Base-by-base conservation (phyloP, 768 basidiomycete species). In the Pulveroboletus ravenelii region DNA sequence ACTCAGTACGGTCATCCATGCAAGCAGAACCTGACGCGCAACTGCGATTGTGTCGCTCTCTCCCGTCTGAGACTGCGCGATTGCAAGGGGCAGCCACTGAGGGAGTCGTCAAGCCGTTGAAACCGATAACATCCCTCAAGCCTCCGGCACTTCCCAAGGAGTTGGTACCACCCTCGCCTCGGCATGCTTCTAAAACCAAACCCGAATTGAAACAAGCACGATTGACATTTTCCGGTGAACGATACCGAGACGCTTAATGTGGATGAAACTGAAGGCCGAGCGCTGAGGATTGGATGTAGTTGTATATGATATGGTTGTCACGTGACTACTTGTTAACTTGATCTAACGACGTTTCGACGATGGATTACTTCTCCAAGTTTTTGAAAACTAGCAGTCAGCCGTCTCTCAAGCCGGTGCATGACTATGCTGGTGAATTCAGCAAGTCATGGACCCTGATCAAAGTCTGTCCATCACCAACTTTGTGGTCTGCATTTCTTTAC, bases 291-390 rank as follows among this genome's bases (percentile, higher is more conserved):
- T n/a, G n/a, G 25, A 43, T 30, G 46, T 50, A 39, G 25, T 27
- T 27, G 25, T 27, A 4, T 27, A 27, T 27, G 25, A 27, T 27
- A 27, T 5, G 4, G 5, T 27, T 38, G 32, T 56, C 61, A 61
- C 51, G 58, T 61, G 60, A 46, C 50, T 45, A 3, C 43, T 17
- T 12, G 25, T 25, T 30, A 44, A 5, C 36, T 18, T 20, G 2
- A 7, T 34, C 32, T 12, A 23, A 38, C 23, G 17, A 45, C 20
- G 8, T 31, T 15, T 44, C 40, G 51, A 56, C 43, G 40, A 90
- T 90, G 88, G 87, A 90, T 60, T 92, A 91, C 66, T 92, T 93
- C 63, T 85, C 87, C 46, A 89, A 88, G 63, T 90, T 91, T 62
- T 72, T 92, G 47, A 70, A 62, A 60, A 42, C 61, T 0, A 72